Base-by-base conservation (phyloP, 2,329 filamentous ascomycete genomes). In the Corniculantispora saksenae region DNA sequence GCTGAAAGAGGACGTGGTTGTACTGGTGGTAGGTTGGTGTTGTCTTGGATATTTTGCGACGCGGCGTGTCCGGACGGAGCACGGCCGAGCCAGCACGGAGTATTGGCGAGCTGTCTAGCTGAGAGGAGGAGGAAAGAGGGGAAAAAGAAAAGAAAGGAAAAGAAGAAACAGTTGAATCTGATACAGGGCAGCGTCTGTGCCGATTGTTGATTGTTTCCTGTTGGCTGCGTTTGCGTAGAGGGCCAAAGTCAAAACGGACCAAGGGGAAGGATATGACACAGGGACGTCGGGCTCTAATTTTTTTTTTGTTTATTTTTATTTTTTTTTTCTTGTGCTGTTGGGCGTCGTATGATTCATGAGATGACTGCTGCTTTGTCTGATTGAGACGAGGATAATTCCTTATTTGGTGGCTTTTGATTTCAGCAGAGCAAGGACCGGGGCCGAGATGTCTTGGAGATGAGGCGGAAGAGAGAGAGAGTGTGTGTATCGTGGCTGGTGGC, bases 361-460 rank as follows among this genome's bases (percentile, higher is more conserved):
- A 6, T 3, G 17, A 6, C 47, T 59, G n/a, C n/a, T n/a, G n/a
- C n/a, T 48, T 48, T 21, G 54, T n/a, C 5, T 12, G 8, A n/a
- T 10, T 54, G 51, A 10, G 29, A 38, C 50, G 45, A 15, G 13
- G n/a, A 54, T 51, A 25, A 15, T 53, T 53, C 13, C 23, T 61
- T 53, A 38, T 61, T 51, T 32, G 27, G 32, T 61, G 47, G 58
- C 47, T 32, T 27, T 25, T 27, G 47, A 23, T 45, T 53, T 51
- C 57, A 61, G 57, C 57, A 29, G n/a, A 50, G 29, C 59, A 32
- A 47, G 38, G 50, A 54, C 10, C 19, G 35, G 47, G 23, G 59
- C 48, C 45, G 48, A 45, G 38, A 51, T 62, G 59, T 62, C 59
- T 62, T 62, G 32, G 59, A 62, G 50, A 62, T 40, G 50, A 62